phyloP scores from a whole-genome alignment of 768 basidiomycete genomes.

The Termitomyces sp. region DNA sequence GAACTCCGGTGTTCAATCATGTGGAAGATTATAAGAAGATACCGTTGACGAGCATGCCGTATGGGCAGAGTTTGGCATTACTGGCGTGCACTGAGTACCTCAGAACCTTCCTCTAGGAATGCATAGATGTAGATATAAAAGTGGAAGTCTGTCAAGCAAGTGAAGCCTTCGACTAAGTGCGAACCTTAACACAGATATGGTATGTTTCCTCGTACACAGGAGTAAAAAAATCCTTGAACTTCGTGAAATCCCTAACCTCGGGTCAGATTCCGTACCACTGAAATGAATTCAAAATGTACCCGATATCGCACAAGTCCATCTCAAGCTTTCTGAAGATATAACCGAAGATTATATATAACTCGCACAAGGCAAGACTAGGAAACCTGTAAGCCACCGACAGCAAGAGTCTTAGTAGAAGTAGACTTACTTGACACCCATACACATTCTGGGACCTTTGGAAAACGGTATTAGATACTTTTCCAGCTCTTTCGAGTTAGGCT shows the following conservation, averaged over 20 bases:
- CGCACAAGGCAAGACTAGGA: conserved; percentile 35
- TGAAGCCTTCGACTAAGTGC: background rate
- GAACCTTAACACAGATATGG: conserved; percentile 15
- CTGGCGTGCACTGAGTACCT: conserved; percentile 43
- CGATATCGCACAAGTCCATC: conserved; percentile 24
- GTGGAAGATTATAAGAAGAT: conserved; percentile 44
- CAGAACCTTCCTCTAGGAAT: conserved; percentile 30
- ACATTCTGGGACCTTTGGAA: conserved; percentile 38
- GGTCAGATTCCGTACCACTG: background rate
- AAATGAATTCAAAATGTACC: conserved; percentile 13
- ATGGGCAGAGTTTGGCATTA: conserved; percentile 48
- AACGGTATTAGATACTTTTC: conserved; percentile 36
- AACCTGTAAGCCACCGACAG: background rate
- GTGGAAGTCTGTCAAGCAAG: background rate
- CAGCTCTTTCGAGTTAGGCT: conserved; percentile 21
- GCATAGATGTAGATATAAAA: conserved; percentile 1
- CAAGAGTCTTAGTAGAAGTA: background rate
- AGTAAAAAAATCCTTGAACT: conserved; percentile 29
- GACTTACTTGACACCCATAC: conserved; percentile 37
- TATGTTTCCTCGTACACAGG: conserved; percentile 25
- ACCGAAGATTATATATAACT: conserved; percentile 34
- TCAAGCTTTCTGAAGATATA: conserved; percentile 35
- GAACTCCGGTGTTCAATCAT: conserved; percentile 45
- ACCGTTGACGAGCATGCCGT: conserved; percentile 52
- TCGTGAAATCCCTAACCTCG: conserved; percentile 22